phyloP scores from a whole-genome alignment of 331 rosid genomes.

The Pyracantha coccinea region DNA sequence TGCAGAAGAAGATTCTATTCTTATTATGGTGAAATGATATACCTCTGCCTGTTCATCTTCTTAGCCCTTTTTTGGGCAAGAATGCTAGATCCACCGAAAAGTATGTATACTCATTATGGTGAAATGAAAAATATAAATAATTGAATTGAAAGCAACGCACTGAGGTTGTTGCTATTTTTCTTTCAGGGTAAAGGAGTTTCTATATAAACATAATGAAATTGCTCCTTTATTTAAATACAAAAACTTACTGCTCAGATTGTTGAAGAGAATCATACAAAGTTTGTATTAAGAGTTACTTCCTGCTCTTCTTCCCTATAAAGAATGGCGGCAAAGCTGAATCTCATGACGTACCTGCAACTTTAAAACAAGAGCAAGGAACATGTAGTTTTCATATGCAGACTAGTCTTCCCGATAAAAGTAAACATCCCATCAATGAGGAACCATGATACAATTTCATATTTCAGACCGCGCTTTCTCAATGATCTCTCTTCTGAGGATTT shows the following conservation, averaged over 20 bases:
- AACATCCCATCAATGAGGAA: not conserved
- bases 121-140: too few species aligned
- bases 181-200: not conserved
- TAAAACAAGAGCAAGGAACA: not conserved
- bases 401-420: not conserved
- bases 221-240: not conserved
- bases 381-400: not conserved
- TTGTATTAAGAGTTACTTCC: not conserved
- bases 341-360: not conserved
- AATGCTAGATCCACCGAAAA: too few species aligned
- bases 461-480: conserved; percentile 66
- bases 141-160: too few species aligned
- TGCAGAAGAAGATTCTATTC: too few species aligned
- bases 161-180: too few species aligned
- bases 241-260: not conserved
- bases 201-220: not conserved
- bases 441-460: conserved; percentile 25
- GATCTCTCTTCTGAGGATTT: conserved; percentile 80
- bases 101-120: too few species aligned
- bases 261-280: not conserved
- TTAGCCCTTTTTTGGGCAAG: too few species aligned
- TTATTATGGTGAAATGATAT: too few species aligned
- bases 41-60: too few species aligned
- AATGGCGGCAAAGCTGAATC: not conserved
- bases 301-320: not conserved